phyloP scores from a whole-genome alignment of 2,329 filamentous ascomycete genomes.

The Furcasterigmium sp. region DNA sequence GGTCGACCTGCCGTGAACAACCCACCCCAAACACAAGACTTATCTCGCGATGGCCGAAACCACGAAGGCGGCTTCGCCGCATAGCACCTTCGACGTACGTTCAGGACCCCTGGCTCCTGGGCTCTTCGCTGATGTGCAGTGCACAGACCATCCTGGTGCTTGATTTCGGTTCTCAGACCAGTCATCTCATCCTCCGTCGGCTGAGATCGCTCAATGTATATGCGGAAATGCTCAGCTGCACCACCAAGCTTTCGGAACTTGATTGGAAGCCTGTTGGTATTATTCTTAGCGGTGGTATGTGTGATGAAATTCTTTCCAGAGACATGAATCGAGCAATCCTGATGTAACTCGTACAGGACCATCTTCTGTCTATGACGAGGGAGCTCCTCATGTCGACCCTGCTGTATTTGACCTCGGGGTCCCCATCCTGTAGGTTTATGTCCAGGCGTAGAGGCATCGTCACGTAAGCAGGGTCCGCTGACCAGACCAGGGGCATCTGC shows the following conservation, averaged over 20 bases:
- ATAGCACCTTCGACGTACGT: conserved; percentile 30
- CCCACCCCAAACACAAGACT: background rate
- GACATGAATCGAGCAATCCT: background rate
- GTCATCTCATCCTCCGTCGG: conserved; percentile 69
- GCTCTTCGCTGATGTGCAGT: conserved; percentile 21
- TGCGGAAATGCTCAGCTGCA: conserved; percentile 85
- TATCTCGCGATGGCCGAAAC: background rate
- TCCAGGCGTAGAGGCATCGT: background rate
- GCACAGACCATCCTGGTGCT: conserved; percentile 64
- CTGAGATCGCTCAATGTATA: conserved; percentile 77
- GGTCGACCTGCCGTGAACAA: too few species aligned
- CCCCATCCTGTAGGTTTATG: conserved; percentile 36
- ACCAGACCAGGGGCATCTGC: conserved; percentile 40
- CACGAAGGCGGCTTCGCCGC: conserved; percentile 24
- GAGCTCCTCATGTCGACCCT: conserved; percentile 67
- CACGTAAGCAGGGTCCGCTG: conserved; percentile 1
- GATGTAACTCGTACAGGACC: conserved; percentile 25
- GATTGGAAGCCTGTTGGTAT: conserved; percentile 78
- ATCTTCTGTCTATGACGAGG: conserved; percentile 76
- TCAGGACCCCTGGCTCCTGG: background rate
- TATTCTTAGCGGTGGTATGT: conserved; percentile 43
- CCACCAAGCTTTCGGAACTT: conserved; percentile 72
- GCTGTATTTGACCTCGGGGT: conserved; percentile 73
- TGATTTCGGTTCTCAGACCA: conserved; percentile 68
- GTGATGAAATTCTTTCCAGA: background rate